Percentiles rank a stretch among this genome's conserved stretches.
These are phyloP conservation scores for Mrakia frigida DNA, from an alignment of 768 basidiomycete genomes.

Conservation along the genomic window DNA sequence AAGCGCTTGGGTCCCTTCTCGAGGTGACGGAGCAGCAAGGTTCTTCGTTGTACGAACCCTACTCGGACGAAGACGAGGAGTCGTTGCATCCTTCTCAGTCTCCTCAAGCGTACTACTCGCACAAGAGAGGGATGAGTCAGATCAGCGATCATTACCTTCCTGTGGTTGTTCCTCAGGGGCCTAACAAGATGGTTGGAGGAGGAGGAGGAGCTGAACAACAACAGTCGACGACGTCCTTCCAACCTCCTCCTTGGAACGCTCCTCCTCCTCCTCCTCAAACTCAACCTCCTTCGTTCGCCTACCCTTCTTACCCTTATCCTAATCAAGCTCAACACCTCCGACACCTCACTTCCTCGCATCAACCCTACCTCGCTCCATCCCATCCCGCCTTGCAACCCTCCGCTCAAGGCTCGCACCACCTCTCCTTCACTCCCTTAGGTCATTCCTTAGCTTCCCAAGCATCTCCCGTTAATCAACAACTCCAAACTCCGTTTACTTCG, in stretches of 20 bases:
- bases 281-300: background rate
- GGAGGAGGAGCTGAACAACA: background rate
- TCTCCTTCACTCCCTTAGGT: constrained; percentile 17
- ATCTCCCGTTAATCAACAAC: background rate
- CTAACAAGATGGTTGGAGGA: background rate
- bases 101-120: constrained; percentile 4
- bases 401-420: constrained; percentile 8
- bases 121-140: background rate
- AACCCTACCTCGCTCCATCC: constrained; percentile 5
- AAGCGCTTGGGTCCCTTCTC: background rate
- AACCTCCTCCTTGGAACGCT: background rate
- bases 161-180: constrained; percentile 15
- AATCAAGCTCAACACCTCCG: background rate
- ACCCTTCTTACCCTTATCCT: no score
- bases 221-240: background rate
- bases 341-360: background rate
- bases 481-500: constrained; percentile 9
- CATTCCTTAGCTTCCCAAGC: background rate
- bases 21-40: background rate
- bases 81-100: background rate
- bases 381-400: background rate
- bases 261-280: background rate
- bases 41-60: background rate
- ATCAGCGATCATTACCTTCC: constrained; percentile 8
- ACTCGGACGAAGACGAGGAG: constrained; percentile 13